Evolutionary conservation across 345 rosid genomes (phyloP), one percentile per base, ranked within the genome.

Genomic region (Excoecaria cochinchinensis): DNA sequence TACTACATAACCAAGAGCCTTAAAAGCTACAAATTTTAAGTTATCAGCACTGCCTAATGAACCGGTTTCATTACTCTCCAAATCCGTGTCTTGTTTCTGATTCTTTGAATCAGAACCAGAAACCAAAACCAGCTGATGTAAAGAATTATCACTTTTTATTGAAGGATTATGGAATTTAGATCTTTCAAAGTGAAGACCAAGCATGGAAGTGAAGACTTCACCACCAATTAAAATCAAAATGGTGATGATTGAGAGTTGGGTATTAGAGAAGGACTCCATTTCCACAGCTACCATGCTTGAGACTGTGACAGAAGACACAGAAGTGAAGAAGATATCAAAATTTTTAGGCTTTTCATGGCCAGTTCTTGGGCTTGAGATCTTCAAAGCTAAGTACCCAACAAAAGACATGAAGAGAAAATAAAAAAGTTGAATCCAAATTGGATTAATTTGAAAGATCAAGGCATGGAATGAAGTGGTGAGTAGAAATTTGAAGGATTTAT

Each of bases 201-300:
- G 79, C 70, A 89, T 77, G 62, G 96, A 92, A n/a, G 80, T 67
- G 84, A 91, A 89, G 75, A 89, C 76, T 24, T 89, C 96, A 0
- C 93, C 94, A 0, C 98, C 97, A 0, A 83, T 5, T 7, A 89
- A 74, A 93, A 89, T 90, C 31, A 93, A 72, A 69, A 85, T 21
- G 42, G 89, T 89, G 25, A 93, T 19, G 46, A 90, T 3, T 9
- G 84, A 46, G 24, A 93, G 91, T 75, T 93, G 94, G 67, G 82
- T n/a, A 24, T 90, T 85, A 5, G 97, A 93, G 74, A 90, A 91
- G 63, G 78, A 87, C 80, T 94, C 97, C 93, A 94, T 88, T 76
- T 94, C 94, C 0, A 94, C 82, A 0, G 94, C 81, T 44, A 89
- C 82, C 97, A 94, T 89, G 82, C 95, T 90, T 0, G 98, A 91